These are phyloP conservation scores for Paecilomyces variotii DNA, from an alignment of 2,329 filamentous ascomycete genomes.

Conservation along the genomic window DNA sequence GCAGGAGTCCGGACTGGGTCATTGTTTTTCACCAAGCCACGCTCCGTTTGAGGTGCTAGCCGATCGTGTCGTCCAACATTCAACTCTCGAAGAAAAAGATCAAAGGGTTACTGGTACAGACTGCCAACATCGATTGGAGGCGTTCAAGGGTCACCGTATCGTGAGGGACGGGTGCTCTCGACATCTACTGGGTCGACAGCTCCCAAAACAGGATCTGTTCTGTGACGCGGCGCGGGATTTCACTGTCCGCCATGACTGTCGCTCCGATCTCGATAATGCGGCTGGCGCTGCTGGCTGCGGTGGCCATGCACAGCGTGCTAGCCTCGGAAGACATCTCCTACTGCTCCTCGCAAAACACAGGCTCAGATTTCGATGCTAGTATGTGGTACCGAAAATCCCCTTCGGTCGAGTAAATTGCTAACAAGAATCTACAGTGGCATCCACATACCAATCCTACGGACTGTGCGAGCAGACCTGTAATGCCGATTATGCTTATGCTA, in stretches of 20 bases:
- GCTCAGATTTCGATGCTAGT: conserved; percentile 28
- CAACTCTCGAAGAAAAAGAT: background rate
- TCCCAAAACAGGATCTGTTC: background rate
- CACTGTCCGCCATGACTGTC: background rate
- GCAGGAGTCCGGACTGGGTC: background rate
- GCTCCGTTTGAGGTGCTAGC: background rate
- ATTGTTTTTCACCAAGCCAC: background rate
- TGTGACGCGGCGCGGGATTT: background rate
- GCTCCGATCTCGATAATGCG: background rate
- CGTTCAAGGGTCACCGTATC: background rate
- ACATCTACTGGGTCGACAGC: background rate
- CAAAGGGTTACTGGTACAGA: background rate
- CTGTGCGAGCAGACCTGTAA: conserved; percentile 32
- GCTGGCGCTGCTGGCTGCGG: background rate
- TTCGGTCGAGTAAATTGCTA: conserved; percentile 5
- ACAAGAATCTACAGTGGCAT: conserved; percentile 20
- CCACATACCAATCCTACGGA: conserved; percentile 40
- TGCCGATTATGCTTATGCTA: conserved; percentile 36
- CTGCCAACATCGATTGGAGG: background rate
- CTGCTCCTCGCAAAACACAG: conserved; percentile 41
- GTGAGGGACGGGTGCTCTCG: background rate
- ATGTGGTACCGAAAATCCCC: conserved; percentile 12
- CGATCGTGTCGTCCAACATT: background rate
- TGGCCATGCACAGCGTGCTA: background rate
- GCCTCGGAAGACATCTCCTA: conserved; percentile 20